phyloP scores from a whole-genome alignment of 1,284 basidiomycete species.

The Ceratobasidium sp. region DNA sequence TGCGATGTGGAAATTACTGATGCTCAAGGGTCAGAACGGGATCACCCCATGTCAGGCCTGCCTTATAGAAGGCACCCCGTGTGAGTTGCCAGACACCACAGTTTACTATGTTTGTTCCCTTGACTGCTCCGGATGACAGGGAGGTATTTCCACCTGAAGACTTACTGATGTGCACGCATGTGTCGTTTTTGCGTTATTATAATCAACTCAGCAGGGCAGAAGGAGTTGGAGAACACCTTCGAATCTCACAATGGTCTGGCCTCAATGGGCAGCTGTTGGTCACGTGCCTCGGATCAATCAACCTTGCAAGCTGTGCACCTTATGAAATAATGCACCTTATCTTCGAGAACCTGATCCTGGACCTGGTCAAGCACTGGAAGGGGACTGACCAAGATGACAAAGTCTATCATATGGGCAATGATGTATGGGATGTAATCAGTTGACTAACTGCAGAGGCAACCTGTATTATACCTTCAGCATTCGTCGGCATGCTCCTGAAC shows the following conservation, averaged over 20 bases:
- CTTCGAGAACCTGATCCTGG: slow-evolving; percentile 44
- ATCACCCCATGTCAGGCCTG: slow-evolving; percentile 12
- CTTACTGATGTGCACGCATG: neutral
- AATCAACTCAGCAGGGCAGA: neutral
- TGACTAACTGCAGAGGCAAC: slow-evolving; percentile 18
- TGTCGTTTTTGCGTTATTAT: neutral
- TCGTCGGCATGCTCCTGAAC: slow-evolving; percentile 40
- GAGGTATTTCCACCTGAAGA: neutral
- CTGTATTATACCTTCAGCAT: slow-evolving; percentile 38
- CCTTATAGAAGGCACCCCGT: neutral
- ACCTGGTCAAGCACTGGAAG: slow-evolving; percentile 23
- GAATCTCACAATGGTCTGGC: neutral
- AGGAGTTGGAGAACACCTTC: neutral
- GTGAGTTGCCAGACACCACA: neutral
- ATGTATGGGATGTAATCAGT: slow-evolving; percentile 31
- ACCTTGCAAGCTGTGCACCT: slow-evolving; percentile 41
- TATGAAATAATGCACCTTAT: slow-evolving; percentile 45
- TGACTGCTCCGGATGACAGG: neutral
- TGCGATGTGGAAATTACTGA: slow-evolving; percentile 10
- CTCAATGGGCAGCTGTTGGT: neutral
- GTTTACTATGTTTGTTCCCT: slow-evolving; percentile 26
- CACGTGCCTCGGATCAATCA: neutral
- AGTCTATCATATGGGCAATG: neutral
- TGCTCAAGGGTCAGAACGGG: slow-evolving; percentile 26
- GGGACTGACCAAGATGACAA: neutral